These are phyloP conservation scores for Spirogloea muscicola DNA, from an alignment of 139 green algal genomes.

Conservation along the genomic window DNA sequence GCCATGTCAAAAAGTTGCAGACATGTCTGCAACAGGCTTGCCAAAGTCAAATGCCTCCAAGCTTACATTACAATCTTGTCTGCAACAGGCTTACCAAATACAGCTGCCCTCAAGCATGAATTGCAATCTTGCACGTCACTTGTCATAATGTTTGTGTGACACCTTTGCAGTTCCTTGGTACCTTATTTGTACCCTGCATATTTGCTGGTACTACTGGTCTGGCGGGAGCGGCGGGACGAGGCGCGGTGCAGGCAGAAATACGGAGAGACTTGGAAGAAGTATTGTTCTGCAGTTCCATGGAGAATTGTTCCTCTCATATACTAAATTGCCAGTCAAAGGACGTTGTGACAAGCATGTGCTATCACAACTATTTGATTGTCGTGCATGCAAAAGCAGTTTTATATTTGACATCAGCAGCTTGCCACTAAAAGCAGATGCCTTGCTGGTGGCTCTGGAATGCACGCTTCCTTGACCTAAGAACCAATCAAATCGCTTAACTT, in stretches of 20 bases:
- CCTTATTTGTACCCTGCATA: conserved; percentile 97
- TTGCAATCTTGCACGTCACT: conserved; percentile 3
- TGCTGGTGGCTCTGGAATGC: too few relatives aligned
- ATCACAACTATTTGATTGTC: too few relatives aligned
- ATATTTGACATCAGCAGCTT: too few relatives aligned
- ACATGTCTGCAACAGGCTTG: not conserved
- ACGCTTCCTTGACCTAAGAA: too few relatives aligned
- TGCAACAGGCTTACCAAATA: not conserved
- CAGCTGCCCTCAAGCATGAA: not conserved
- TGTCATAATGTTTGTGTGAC: not conserved
- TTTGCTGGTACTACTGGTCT: conserved; percentile 78
- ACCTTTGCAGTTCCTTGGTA: conserved; percentile 36
- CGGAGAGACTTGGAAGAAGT: conserved; percentile 89
- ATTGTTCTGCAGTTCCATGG: conserved; percentile 81
- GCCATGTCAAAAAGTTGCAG: not conserved
- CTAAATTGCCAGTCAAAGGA: too few relatives aligned
- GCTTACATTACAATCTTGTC: not conserved
- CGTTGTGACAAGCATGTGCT: too few relatives aligned
- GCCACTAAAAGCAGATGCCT: too few relatives aligned
- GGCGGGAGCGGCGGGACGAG: conserved; percentile 69
- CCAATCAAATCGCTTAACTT: too few relatives aligned
- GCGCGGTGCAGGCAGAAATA: conserved; percentile 88
- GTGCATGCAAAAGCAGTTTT: too few relatives aligned
- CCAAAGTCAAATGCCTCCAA: not conserved
- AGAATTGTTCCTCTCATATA: conserved; percentile 91